A percentile compares a stretch with the other conserved stretches of the same genome.
Conservation (phyloP, 2,329 filamentous ascomycete species). For the Hawksworthiomyces lignivorus region DNA sequence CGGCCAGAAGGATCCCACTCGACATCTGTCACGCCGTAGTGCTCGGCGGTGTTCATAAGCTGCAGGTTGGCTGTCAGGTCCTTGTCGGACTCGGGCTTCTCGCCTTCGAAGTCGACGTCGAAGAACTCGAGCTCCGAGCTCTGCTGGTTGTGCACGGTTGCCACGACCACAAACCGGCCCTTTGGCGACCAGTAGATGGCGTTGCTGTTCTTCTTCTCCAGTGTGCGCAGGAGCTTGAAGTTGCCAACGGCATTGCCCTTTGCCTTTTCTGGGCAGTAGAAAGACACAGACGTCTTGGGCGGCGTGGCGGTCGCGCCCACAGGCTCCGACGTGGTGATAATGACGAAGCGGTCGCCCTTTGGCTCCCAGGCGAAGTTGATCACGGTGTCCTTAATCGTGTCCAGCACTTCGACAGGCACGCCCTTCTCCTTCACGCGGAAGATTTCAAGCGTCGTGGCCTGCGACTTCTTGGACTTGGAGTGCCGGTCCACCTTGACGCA, state of each 20-base stretch:
- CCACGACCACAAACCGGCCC: slow-evolving; percentile 90
- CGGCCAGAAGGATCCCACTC: slow-evolving; percentile 97
- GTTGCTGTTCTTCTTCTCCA: slow-evolving; percentile 99
- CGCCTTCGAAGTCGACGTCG: slow-evolving; percentile 95
- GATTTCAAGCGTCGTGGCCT: slow-evolving; percentile 95
- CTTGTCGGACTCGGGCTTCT: slow-evolving; percentile 88
- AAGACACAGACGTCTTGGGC: slow-evolving; percentile 89
- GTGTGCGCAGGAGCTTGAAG: slow-evolving; percentile 90
- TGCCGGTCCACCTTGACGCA: slow-evolving; percentile 98
- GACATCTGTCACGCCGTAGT: slow-evolving; percentile 95
- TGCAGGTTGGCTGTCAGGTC: slow-evolving; percentile 91
- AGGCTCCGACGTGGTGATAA: slow-evolving; percentile 89
- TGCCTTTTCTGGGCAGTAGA: slow-evolving; percentile 93
- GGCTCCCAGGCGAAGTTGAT: slow-evolving; percentile 99
- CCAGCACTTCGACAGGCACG: slow-evolving; percentile 94
- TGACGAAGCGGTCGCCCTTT: slow-evolving; percentile 92
- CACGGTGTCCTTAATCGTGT: slow-evolving; percentile 95
- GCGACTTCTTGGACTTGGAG: slow-evolving; percentile 97
- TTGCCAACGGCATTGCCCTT: slow-evolving; percentile 78
- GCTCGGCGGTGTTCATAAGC: slow-evolving; percentile 86
- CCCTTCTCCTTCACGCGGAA: slow-evolving; percentile 97
- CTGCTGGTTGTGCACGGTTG: slow-evolving; percentile 84
- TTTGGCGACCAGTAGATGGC: slow-evolving; percentile 98
- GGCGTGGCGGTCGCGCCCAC: slow-evolving; percentile 69
- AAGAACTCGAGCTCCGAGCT: slow-evolving; percentile 96